Conservation (phyloP, 495 filamentous ascomycete species). For the Penicillium angulare region DNA sequence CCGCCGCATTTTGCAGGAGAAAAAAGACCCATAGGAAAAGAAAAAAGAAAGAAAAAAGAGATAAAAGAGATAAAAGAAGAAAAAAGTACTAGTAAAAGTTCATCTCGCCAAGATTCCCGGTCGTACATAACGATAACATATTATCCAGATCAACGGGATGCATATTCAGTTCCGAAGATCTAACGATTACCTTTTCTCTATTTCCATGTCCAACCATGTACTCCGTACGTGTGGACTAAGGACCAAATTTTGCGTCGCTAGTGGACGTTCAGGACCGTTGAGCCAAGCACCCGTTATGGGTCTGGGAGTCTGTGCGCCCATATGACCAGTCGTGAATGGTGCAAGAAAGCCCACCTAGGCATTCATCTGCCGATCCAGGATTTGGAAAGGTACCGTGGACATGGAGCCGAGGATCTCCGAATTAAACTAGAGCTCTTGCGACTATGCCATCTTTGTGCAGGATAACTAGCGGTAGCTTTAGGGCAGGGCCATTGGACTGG, state of each 20-base stretch:
- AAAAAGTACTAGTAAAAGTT: background rate
- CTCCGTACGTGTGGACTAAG: no score
- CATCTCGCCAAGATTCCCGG: slow-evolving; percentile 3
- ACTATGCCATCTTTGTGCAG: background rate
- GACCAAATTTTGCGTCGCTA: slow-evolving; percentile 4
- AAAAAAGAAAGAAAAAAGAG: background rate
- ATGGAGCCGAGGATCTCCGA: slow-evolving; percentile 5
- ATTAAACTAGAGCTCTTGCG: background rate
- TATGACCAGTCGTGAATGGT: no score
- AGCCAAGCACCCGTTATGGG: slow-evolving; percentile 21
- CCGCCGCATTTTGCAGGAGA: no score
- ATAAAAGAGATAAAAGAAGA: background rate
- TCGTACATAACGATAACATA: no score
- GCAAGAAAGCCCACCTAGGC: no score
- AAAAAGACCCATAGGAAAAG: background rate
- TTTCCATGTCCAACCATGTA: no score
- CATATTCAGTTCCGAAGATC: slow-evolving; percentile 21
- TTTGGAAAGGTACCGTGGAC: slow-evolving; percentile 11
- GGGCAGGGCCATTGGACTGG: background rate
- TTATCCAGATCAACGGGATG: slow-evolving; percentile 12
- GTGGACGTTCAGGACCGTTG: slow-evolving; percentile 21
- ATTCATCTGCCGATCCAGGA: background rate
- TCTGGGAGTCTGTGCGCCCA: slow-evolving; percentile 20
- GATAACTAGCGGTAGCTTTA: background rate
- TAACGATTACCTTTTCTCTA: slow-evolving; percentile 20